Evolutionary conservation across 2,329 filamentous ascomycete species (phyloP), one percentile per base, ranked within the genome.

Genomic region (Didymella exigua): DNA sequence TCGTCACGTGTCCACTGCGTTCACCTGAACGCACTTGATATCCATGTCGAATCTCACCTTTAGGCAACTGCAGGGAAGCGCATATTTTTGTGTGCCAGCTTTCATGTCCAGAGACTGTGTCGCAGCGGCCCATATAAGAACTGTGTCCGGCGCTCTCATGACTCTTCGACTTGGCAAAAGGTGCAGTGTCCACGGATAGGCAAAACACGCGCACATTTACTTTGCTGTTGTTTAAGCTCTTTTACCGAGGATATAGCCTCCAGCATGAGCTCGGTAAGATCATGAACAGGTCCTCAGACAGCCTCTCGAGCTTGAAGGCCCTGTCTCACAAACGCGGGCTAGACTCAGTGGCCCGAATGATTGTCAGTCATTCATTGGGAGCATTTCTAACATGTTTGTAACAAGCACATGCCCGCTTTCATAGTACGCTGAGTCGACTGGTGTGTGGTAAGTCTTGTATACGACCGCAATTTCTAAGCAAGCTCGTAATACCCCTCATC

Each of bases 381-480:
- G 24, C 24, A 26, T 26, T 5, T 9, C 24, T 26, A 26, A 26
- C 5, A n/a, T n/a, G n/a, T n/a, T n/a, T 26, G 24, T 18, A 41
- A 31, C 2, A 7, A 24, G 5, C 4, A 23, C 14, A n/a, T 23
- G n/a, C 7, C 16, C 18, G 21, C 11, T 10, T n/a, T 4, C 4
- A 27, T 7, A 36, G 11, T 14, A 21, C 1, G 13, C 16, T 21
- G 19, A 13, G 13, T 1, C 29, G 3, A 6, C 21, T 41, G 14
- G n/a, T 42, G 41, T 23, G 18, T 37, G 24, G 18, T 18, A 46
- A 27, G 36, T 30, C 45, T 6, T 21, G 11, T 49, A 13, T 33
- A 30, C n/a, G 21, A 16, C 26, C 11, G 34, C 5, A 26, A 67
- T 66, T 69, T 66, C 63, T 68, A 68, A 68, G 50, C 67, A 67